These are phyloP conservation scores for Amanita pallidorosea DNA, from an alignment of 768 basidiomycete genomes.

Conservation along the genomic window DNA sequence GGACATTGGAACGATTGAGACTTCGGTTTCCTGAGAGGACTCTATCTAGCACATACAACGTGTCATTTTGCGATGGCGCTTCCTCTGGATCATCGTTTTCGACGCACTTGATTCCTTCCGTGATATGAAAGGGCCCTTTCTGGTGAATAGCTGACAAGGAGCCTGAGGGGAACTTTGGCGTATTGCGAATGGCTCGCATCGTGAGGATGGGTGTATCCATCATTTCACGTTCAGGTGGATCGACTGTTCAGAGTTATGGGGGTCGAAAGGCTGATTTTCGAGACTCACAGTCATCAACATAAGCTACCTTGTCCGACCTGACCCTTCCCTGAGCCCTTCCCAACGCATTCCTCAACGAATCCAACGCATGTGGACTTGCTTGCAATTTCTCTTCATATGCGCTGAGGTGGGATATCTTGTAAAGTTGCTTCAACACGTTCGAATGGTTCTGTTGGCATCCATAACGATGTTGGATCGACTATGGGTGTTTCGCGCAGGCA, in stretches of 20 bases:
- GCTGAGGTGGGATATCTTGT: slow-evolving; percentile 20
- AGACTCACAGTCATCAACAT: slow-evolving; percentile 25
- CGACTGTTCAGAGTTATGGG: neutral
- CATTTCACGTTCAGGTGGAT: slow-evolving; percentile 7
- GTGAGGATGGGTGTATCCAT: slow-evolving; percentile 2
- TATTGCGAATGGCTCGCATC: neutral
- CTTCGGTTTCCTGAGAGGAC: neutral
- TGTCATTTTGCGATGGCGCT: neutral
- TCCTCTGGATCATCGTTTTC: neutral
- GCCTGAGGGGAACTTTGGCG: neutral
- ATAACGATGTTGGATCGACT: slow-evolving; percentile 39
- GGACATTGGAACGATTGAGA: neutral
- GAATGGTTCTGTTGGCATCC: slow-evolving; percentile 46
- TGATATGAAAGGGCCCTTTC: slow-evolving; percentile 1
- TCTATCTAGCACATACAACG: neutral
- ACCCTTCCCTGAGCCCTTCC: slow-evolving; percentile 13
- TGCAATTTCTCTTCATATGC: slow-evolving; percentile 37
- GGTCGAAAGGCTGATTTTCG: neutral
- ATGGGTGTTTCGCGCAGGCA: slow-evolving; percentile 32
- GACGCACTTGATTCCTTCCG: neutral
- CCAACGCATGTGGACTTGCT: slow-evolving; percentile 21
- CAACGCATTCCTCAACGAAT: slow-evolving; percentile 21
- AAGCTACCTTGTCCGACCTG: slow-evolving; percentile 26
- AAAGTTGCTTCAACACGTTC: slow-evolving; percentile 26
- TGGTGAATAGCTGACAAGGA: neutral